These are phyloP conservation scores for Starmerella stellata DNA, from an alignment of 805 yeast species.

Conservation along the genomic window DNA sequence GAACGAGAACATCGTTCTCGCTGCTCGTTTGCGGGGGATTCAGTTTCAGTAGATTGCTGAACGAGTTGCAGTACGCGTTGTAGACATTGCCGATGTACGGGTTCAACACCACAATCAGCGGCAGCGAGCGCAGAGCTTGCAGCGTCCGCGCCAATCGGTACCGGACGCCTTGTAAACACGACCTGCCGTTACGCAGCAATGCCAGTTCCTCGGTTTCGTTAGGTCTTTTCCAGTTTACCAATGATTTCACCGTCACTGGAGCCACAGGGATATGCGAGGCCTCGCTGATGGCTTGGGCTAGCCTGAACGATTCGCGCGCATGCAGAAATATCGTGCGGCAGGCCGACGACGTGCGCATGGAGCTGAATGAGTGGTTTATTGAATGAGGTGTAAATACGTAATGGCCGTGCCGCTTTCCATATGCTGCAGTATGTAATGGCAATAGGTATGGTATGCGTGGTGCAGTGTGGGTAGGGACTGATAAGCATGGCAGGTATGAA, in stretches of 20 bases:
- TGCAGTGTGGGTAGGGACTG: too few species aligned
- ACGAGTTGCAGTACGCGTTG: constrained; percentile 51
- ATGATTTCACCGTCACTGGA: constrained; percentile 16
- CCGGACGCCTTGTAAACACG: constrained; percentile 16
- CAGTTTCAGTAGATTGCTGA: constrained; percentile 33
- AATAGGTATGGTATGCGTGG: too few species aligned
- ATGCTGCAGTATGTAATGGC: too few species aligned
- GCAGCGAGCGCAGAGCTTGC: constrained; percentile 50
- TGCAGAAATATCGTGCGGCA: too few species aligned
- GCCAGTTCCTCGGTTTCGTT: constrained; percentile 13
- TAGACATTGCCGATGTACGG: constrained; percentile 72
- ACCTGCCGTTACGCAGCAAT: constrained; percentile 21
- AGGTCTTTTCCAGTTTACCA: constrained; percentile 9
- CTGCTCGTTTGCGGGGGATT: constrained; percentile 31
- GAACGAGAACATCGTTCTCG: constrained; percentile 38
- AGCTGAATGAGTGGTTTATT: too few species aligned
- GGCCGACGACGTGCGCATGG: too few species aligned
- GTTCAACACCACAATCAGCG: constrained; percentile 69
- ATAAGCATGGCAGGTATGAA: too few species aligned
- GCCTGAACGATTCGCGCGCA: background rate
- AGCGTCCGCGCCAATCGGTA: constrained; percentile 45
- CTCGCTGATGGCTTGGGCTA: constrained; percentile 10
- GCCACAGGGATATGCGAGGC: constrained; percentile 11
- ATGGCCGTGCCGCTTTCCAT: too few species aligned
- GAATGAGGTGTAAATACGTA: too few species aligned